Evolutionary conservation across 345 rosid species (phyloP).

Genomic region (Dovyalis caffra): DNA sequence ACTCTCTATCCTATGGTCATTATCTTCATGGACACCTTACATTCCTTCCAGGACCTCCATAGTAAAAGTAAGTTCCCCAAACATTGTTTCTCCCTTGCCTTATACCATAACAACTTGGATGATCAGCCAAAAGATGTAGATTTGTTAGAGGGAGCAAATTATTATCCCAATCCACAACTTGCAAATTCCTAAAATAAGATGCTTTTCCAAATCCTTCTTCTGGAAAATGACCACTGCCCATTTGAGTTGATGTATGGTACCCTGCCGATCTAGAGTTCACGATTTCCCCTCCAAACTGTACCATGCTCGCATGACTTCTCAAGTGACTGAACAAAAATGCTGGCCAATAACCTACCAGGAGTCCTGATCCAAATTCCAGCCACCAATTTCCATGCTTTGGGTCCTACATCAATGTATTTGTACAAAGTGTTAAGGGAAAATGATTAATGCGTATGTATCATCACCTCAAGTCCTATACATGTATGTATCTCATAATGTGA

Average conservation of each 20-base stretch:
- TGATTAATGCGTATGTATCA: background rate
- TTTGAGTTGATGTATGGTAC: slow-evolving; percentile 31
- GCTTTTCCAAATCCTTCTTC: slow-evolving; percentile 36
- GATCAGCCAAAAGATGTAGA: slow-evolving; percentile 32
- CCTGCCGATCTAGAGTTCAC: slow-evolving; percentile 32
- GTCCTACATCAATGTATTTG: slow-evolving; percentile 18
- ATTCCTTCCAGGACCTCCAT: slow-evolving; percentile 39
- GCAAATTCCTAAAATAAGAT: slow-evolving; percentile 31
- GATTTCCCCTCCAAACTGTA: slow-evolving; percentile 36
- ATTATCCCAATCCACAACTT: slow-evolving; percentile 38
- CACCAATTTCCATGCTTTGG: slow-evolving; percentile 41
- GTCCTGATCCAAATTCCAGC: slow-evolving; percentile 33
- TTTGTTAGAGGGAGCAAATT: slow-evolving; percentile 29
- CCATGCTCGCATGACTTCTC: slow-evolving; percentile 36
- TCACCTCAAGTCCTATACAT: background rate
- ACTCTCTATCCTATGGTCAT: slow-evolving; percentile 2
- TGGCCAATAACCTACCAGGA: slow-evolving; percentile 39
- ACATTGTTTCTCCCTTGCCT: slow-evolving; percentile 26
- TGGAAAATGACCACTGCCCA: slow-evolving; percentile 39
- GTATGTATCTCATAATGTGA: background rate
- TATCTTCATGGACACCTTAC: slow-evolving; percentile 26
- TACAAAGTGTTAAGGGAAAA: slow-evolving; percentile 1
- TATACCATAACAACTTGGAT: slow-evolving; percentile 30
- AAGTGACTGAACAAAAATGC: slow-evolving; percentile 30
- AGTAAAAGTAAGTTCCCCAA: slow-evolving; percentile 37